These are phyloP conservation scores for Pleomassaria siparia DNA, from an alignment of 2,329 filamentous ascomycete species.

Conservation along the genomic window DNA sequence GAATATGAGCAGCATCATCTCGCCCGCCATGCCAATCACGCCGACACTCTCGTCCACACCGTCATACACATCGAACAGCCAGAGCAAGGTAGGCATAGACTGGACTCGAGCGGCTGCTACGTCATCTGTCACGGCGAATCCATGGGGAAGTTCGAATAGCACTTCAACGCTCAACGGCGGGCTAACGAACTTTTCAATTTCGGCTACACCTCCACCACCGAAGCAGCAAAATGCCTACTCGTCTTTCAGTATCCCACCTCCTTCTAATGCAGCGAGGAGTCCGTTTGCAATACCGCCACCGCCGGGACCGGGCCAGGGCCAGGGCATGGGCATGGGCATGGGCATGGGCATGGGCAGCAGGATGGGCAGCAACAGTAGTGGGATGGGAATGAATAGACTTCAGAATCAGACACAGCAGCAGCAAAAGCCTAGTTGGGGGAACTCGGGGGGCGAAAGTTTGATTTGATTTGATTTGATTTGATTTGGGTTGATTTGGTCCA, in stretches of 20 bases:
- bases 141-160: constrained; percentile 25
- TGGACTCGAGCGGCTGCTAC: constrained; percentile 31
- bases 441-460: constrained; percentile 28
- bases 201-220: constrained; percentile 40
- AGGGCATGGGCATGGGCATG: constrained; percentile 19
- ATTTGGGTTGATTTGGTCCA: background rate
- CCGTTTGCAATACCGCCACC: constrained; percentile 31
- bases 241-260: constrained; percentile 43
- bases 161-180: constrained; percentile 9
- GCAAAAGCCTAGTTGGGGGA: constrained; percentile 14
- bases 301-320: constrained; percentile 22
- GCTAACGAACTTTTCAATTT: constrained; percentile 53
- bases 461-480: constrained; percentile 17
- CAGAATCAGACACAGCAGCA: constrained; percentile 21
- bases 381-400: constrained; percentile 19
- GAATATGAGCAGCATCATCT: constrained; percentile 37
- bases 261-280: constrained; percentile 23
- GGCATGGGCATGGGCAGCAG: constrained; percentile 18
- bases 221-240: constrained; percentile 34
- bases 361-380: constrained; percentile 28
- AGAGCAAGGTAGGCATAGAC: constrained; percentile 27
- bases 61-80: constrained; percentile 19
- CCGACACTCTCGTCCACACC: constrained; percentile 16
- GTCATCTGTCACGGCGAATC: constrained; percentile 19
- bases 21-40: constrained; percentile 14